Percentiles rank a stretch among this genome's conserved stretches.
Conservation (phyloP, 1,139 yeast species). For the Sugiyamaella novakii region DNA sequence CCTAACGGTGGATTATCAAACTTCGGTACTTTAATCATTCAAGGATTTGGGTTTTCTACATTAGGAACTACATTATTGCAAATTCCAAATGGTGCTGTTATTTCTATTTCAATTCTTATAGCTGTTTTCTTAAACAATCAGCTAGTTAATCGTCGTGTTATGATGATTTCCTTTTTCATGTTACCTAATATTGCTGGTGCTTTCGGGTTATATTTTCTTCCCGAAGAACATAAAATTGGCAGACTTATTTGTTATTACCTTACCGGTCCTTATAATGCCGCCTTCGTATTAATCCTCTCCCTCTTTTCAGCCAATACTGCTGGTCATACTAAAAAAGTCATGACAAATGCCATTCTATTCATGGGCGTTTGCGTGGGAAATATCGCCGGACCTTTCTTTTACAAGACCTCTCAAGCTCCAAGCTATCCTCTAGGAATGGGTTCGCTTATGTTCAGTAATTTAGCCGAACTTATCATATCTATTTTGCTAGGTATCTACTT, state of each 20-base stretch:
- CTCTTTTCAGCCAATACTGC: slow-evolving; percentile 55
- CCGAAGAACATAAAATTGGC: slow-evolving; percentile 28
- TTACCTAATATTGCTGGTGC: slow-evolving; percentile 36
- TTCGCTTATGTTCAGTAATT: slow-evolving; percentile 45
- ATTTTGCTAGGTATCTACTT: slow-evolving; percentile 40
- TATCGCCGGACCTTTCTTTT: slow-evolving; percentile 58
- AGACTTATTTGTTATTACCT: slow-evolving; percentile 35
- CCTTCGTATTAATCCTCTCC: slow-evolving; percentile 52
- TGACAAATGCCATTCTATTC: slow-evolving; percentile 48
- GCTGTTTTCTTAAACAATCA: slow-evolving; percentile 28
- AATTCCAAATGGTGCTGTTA: slow-evolving; percentile 36
- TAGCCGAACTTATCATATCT: slow-evolving; percentile 36
- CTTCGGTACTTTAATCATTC: slow-evolving; percentile 37
- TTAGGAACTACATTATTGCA: slow-evolving; percentile 34
- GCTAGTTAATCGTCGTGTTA: slow-evolving; percentile 23
- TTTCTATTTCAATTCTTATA: slow-evolving; percentile 27
- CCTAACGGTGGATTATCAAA: slow-evolving; percentile 53
- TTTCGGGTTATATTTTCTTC: slow-evolving; percentile 33
- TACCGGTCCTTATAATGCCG: slow-evolving; percentile 41
- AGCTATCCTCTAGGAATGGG: slow-evolving; percentile 50
- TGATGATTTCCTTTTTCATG: slow-evolving; percentile 27
- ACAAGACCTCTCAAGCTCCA: slow-evolving; percentile 53
- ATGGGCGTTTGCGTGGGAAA: slow-evolving; percentile 60
- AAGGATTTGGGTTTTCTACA: slow-evolving; percentile 37
- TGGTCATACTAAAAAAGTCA: slow-evolving; percentile 58